Base-by-base conservation (phyloP, 2,329 filamentous ascomycete species). In the Didymella glomerata region DNA sequence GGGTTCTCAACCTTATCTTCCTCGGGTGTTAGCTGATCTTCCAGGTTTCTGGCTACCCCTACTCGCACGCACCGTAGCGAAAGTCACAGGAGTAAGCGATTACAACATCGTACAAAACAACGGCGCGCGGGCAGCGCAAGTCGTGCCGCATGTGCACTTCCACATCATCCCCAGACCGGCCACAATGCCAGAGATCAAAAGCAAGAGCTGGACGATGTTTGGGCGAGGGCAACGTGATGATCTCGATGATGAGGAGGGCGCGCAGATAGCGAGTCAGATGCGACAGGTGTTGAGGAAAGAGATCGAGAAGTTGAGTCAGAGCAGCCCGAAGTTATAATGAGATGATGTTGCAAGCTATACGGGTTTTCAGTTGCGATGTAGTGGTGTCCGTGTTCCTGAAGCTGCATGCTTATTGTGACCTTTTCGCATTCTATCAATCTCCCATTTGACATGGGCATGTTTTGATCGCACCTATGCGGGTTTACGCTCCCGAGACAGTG, bases 61-160 rank as follows among this genome's bases (percentile, higher is more conserved):
- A 3, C 80, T 97, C 2, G 91, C 90, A 18, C 81, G 86, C 20
- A 90, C 91, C 0, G 83, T 97, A 36, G 84, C 87, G 30, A 83
- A 82, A 50, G 86, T 88, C 0, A 91, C 89, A 2, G 90, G 88
- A 10, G 86, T 92, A 1, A 83, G 83, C 49, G 93, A 97, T 79
- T 98, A 94, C 90, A 99, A 99, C 77, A 88, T 98, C 28, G 92
- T 98, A 54, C 94, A 98, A 81, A 98, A 98, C 76, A 98, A 97
- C 69, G 92, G 94, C 16, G 88, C 88, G 3, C 87, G 92, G 30
- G 94, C 94, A 2, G 93, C 93, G 2, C 94, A 98, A 79, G 92
- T 97, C 16, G 93, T 98, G 2, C 90, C 90, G 22, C 94, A 98
- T 77, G 89, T 96, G 48, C 94, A 99, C 77, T 98, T 96, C 76